Evolutionary conservation across 2,329 filamentous ascomycete species (phyloP), one percentile per base, ranked within the genome.

Genomic region (Tricladium varicosporioides): DNA sequence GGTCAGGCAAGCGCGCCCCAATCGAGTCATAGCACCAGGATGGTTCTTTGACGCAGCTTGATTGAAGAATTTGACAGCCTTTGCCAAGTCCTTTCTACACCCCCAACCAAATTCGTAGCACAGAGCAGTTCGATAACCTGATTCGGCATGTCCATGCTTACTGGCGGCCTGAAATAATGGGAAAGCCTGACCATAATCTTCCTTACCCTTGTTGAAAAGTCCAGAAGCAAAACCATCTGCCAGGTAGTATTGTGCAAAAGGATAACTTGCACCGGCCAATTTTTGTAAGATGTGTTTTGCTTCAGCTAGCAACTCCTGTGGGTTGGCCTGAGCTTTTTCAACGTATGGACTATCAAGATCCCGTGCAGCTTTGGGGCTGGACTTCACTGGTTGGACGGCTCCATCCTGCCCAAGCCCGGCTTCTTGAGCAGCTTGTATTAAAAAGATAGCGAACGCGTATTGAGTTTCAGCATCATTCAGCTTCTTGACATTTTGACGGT

Each of bases 91-190:
- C 68, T 91, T 91, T 56, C 91, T 86, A 68, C 88, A 95, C 43
- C 94, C 94, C 94, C 94, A 99, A 60, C 92, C 94, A 73, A 97
- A 97, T 73, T 99, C 94, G 75, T 97, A 97, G 76, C 92, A 97
- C 55, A 99, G 80, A 14, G 89, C 94, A 52, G 93, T 88, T 54
- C 94, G 89, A 74, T 97, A 99, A 36, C 88, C 92, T 56, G 94
- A 94, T 76, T 99, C 94, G 48, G 94, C 92, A 72, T 99, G 94
- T 32, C 94, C 94, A 74, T 97, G 94, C 76, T 97, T 99, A 67
- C 91, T 93, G 8, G 94, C 94, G 14, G 94, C 84, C 40, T 96
- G 82, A 70, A 99, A 99, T 31, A 97, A 84, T 8, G 91, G 89
- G 70, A 97, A 97, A 0, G 94, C 92, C 43, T 89, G 87, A 69